phyloP scores from a whole-genome alignment of 352 stramenopile species.

The Globisporangium megalacanthum region DNA sequence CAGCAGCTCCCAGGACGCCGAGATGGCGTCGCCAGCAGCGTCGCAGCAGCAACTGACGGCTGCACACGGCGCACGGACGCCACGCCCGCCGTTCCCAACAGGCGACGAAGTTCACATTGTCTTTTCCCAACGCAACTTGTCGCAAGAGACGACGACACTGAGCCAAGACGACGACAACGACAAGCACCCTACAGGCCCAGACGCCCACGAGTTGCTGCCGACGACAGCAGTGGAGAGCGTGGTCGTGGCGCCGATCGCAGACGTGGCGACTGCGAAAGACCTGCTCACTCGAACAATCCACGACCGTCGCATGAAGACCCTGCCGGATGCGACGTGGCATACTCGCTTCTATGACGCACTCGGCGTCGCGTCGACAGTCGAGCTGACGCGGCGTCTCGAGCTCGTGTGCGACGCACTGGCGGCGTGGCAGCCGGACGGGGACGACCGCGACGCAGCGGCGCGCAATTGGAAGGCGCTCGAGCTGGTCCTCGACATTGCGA shows the following conservation, averaged over 20 bases:
- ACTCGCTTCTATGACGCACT: conserved; percentile 24
- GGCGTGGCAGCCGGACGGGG: conserved; percentile 21
- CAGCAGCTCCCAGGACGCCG: conserved; percentile 9
- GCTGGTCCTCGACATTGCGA: conserved; percentile 13
- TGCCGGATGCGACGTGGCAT: conserved; percentile 22
- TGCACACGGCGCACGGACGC: neutral
- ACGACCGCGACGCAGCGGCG: neutral
- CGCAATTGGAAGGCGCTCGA: conserved; percentile 16
- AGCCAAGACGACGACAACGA: neutral
- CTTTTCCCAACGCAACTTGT: conserved; percentile 6
- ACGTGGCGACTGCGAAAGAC: neutral
- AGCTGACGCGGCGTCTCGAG: conserved; percentile 34
- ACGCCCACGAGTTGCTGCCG: neutral
- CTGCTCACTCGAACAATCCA: conserved; percentile 20
- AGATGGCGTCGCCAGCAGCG: conserved; percentile 3
- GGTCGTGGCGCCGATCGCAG: neutral
- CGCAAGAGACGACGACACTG: neutral
- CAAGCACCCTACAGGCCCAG: neutral
- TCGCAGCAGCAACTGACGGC: neutral
- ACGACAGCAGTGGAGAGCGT: neutral
- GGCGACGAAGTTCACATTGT: conserved; percentile 5
- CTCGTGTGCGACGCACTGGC: conserved; percentile 30
- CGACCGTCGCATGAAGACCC: conserved; percentile 12
- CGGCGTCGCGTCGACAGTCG: conserved; percentile 20
- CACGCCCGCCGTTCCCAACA: neutral